Base-by-base conservation (phyloP, 2,329 filamentous ascomycete genomes). In the Myriosclerotinia duriaeana region DNA sequence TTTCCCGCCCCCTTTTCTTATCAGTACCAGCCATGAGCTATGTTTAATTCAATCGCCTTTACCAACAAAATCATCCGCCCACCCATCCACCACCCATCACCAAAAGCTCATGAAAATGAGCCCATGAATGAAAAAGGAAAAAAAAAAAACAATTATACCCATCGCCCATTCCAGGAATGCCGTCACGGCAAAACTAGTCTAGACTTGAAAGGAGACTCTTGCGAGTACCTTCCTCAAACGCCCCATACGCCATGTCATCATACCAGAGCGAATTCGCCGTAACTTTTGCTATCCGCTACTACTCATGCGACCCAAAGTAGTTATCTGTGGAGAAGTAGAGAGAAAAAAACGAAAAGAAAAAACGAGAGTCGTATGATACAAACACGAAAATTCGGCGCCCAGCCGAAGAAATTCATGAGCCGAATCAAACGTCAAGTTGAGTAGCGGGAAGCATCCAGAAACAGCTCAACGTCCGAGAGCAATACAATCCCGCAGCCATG, bases 311-410 rank as follows among this genome's bases (percentile, higher is more conserved):
- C 70, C 63, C 69, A 68, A 72, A 67, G 71, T 67, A 63, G 61
- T 65, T 44, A 67, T 70, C 66, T 64, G 69, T 66, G 50, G 62
- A 71, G 69, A 68, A 69, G 67, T 59, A 69, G 22, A n/a, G 58
- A 55, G 26, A 40, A 53, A 67, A 66, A 65, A 54, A 68, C 22
- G 22, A 17, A 30, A 64, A 65, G 53, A 65, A 56, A 68, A 71
- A 75, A 73, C 64, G 69, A 74, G 72, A 73, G 67, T 76, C 72
- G 72, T 75, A 76, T 76, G 74, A 69, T 76, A 75, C 73, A 75
- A 75, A 74, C 72, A 67, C 67, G 72, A 71, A 72, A 68, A 68
- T 58, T 61, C 64, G 66, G 66, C 64, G 62, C 69, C 63, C 56
- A 68, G 66, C 66, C 68, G 67, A 64, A 71, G 64, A 70, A 64